Percentiles rank a stretch among this genome's conserved stretches.
These are phyloP conservation scores for Jatropha curcas DNA, from an alignment of 345 rosid species.

Conservation along the genomic window DNA sequence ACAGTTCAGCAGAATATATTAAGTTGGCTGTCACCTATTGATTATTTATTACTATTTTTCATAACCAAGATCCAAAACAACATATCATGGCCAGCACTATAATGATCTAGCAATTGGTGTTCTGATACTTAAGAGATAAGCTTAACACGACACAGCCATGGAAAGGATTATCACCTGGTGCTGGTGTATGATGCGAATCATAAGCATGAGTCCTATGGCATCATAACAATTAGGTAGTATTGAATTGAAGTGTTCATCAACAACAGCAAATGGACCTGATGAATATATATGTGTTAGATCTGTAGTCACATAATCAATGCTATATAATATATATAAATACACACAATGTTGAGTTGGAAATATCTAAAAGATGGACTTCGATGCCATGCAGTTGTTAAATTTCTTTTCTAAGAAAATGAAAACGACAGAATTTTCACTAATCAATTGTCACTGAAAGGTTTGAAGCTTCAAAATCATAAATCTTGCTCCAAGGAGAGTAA, in stretches of 20 bases:
- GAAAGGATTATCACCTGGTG: slow-evolving; percentile 66
- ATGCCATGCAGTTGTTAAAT: background rate
- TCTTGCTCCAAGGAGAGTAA: background rate
- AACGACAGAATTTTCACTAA: background rate
- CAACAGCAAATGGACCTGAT: slow-evolving; percentile 95
- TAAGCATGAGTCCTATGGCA: slow-evolving; percentile 96
- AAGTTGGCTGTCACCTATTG: too few relatives aligned
- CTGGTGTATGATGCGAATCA: slow-evolving; percentile 93
- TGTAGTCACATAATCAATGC: too few relatives aligned
- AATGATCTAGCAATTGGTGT: background rate
- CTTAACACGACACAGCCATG: background rate
- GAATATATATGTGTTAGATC: slow-evolving; percentile 6
- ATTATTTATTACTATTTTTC: background rate
- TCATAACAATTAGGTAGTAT: slow-evolving; percentile 88
- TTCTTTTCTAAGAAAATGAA: background rate
- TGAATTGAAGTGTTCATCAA: slow-evolving; percentile 87
- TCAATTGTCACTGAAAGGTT: background rate
- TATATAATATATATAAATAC: background rate
- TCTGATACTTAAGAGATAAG: background rate
- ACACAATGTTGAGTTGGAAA: background rate
- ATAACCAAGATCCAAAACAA: background rate
- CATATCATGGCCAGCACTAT: background rate
- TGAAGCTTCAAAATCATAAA: slow-evolving; percentile 4
- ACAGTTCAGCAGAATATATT: too few relatives aligned
- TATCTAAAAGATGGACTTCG: background rate